Evolutionary conservation across 306 rosid genomes (phyloP), one percentile per base, ranked within the genome.

Genomic region (Dryas alaskensis): DNA sequence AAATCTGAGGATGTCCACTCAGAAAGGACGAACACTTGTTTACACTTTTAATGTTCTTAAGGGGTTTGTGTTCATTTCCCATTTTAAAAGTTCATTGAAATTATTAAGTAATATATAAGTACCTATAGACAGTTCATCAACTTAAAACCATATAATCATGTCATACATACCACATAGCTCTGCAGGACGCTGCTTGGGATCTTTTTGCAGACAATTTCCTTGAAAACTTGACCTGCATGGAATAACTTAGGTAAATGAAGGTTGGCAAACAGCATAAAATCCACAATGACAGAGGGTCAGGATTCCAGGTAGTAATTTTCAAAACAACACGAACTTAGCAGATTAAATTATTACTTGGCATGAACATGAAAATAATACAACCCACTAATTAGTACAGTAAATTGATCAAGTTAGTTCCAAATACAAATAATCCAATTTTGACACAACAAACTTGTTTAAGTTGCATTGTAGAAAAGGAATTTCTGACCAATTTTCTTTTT

Each of bases 201-300:
- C 88, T 70, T 70, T 78, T 72, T 92, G 90, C 70, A 95, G 84
- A 84, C 99, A 95, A 86, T 95, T 95, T 65, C 98, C 96, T 87
- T 84, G 98, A 80, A 92, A 95, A 83, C 89, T 90, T 69, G 85
- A 63, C 75, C 99, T 95, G 86, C 49, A 78, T 61, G 75, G 68
- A 53, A 79, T 45, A 67, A 61, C 66, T 47, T 65, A 47, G 60
- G 76, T 76, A 70, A 80, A 52, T 25, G 13, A 73, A 83, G 77
- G 67, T 75, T 76, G 6, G 53, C 76, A 40, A 42, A 78, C 40
- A 43, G 59, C 78, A 73, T 40, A 72, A 58, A 70, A 52, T 48
- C 51, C 61, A 81, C 45, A 31, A 73, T 64, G 58, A 76, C 65
- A 70, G 51, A 76, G 57, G 75, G 70, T 72, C 48, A 16, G 6